Evolutionary conservation across 495 filamentous ascomycete genomes (phyloP).

Genomic region (Jackrogersella multiformis): DNA sequence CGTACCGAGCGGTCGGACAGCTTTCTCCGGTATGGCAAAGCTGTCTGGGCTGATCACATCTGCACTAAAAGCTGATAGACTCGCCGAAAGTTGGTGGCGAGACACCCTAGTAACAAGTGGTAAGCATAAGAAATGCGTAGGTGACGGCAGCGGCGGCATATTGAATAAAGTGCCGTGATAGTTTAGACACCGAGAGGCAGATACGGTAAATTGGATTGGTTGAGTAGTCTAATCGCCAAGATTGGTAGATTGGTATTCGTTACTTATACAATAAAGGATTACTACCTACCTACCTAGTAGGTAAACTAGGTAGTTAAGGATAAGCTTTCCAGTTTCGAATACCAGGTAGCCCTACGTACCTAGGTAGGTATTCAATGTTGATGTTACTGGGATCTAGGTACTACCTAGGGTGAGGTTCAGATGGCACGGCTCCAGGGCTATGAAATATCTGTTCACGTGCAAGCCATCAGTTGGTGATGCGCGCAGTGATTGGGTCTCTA

Average conservation of each 20-base stretch:
- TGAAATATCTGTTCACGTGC: conserved; percentile 7
- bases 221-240: no score
- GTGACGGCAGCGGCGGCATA: conserved; percentile 48
- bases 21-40: conserved; percentile 61
- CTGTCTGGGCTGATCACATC: conserved; percentile 57
- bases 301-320: no score
- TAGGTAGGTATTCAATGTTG: background rate
- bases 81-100: conserved; percentile 67
- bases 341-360: background rate
- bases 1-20: conserved; percentile 80
- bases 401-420: no score
- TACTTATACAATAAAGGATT: no score
- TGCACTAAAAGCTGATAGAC: conserved; percentile 67
- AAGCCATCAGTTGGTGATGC: conserved; percentile 8
- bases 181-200: background rate
- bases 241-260: no score
- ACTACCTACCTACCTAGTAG: no score
- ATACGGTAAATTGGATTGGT: no score
- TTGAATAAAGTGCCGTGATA: conserved; percentile 6
- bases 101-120: conserved; percentile 74
- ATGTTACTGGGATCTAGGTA: background rate
- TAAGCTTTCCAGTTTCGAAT: no score
- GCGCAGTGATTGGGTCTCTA: background rate
- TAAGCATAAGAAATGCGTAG: conserved; percentile 92
- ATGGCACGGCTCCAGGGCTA: background rate